Conservation (phyloP, 371 early-diverging fungal species). For the Mucor ambiguus region DNA sequence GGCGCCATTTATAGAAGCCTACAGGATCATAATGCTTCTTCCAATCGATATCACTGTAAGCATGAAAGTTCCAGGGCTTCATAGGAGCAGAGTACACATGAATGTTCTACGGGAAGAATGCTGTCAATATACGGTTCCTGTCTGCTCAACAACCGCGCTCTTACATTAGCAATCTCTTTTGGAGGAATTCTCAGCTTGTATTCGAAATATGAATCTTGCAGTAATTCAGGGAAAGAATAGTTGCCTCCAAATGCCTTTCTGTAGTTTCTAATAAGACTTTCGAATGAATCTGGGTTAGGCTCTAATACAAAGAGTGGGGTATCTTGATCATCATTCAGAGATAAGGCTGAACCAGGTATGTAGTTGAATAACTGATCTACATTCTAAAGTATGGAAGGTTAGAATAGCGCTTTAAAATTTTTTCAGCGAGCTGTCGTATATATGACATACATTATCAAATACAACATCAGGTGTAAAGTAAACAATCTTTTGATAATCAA, state of each 20-base stretch:
- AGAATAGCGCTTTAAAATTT: constrained; percentile 6
- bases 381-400: constrained; percentile 17
- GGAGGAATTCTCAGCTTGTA: constrained; percentile 2
- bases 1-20: constrained; percentile 39
- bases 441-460: constrained; percentile 33
- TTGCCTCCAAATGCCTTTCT: neutral
- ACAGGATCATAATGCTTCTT: constrained; percentile 27
- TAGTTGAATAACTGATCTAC: constrained; percentile 31
- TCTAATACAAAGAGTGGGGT: constrained; percentile 17
- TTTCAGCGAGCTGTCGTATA: neutral
- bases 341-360: constrained; percentile 16
- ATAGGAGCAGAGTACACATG: constrained; percentile 24
- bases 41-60: constrained; percentile 33
- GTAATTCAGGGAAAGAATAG: neutral
- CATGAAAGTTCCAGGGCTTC: constrained; percentile 43
- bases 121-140: neutral
- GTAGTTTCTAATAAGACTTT: constrained; percentile 1
- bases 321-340: neutral
- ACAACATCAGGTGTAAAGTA: constrained; percentile 36
- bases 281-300: constrained; percentile 20
- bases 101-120: constrained; percentile 10
- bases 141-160: neutral
- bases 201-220: neutral
- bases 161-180: neutral
- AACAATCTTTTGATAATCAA: constrained; percentile 26